Percentiles rank a stretch among this genome's conserved stretches.
phyloP scores from a whole-genome alignment of 2,329 filamentous ascomycete species.

The Pseudopithomyces maydicus region DNA sequence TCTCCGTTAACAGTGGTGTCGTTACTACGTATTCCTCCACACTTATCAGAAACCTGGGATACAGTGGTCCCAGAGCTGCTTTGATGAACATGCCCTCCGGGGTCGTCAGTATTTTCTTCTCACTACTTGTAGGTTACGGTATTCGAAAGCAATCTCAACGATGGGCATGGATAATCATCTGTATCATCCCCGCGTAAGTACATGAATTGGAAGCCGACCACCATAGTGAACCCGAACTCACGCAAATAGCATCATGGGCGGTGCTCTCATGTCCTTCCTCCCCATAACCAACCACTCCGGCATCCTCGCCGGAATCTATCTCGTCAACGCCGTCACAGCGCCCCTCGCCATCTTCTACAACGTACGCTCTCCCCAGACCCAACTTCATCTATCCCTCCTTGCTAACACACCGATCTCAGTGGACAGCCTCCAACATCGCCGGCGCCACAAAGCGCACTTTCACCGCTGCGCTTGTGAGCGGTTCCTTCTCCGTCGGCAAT shows the following conservation, averaged over 20 bases:
- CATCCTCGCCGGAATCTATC: slow-evolving; percentile 24
- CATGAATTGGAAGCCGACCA: too few species aligned
- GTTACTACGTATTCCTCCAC: slow-evolving; percentile 27
- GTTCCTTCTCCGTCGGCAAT: slow-evolving; percentile 41
- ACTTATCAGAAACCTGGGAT: slow-evolving; percentile 25
- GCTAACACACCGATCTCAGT: neutral
- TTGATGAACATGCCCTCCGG: slow-evolving; percentile 28
- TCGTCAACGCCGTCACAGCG: slow-evolving; percentile 23
- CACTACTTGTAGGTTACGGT: slow-evolving; percentile 16
- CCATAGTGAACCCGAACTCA: neutral
- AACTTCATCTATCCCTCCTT: neutral
- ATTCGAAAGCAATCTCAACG: slow-evolving; percentile 19
- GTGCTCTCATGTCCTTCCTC: slow-evolving; percentile 23
- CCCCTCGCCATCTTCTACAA: slow-evolving; percentile 20
- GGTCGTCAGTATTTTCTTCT: slow-evolving; percentile 20
- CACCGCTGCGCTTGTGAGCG: slow-evolving; percentile 36
- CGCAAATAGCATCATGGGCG: slow-evolving; percentile 11
- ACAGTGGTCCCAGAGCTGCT: slow-evolving; percentile 19
- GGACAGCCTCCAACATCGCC: slow-evolving; percentile 22
- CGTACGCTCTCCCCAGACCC: neutral
- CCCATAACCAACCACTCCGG: slow-evolving; percentile 17
- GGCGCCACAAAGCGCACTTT: slow-evolving; percentile 46
- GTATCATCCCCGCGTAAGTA: slow-evolving; percentile 17
- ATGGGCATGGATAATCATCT: slow-evolving; percentile 33
- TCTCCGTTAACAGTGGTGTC: slow-evolving; percentile 20